These are phyloP conservation scores for Sanghuangporus sanghuang DNA, from an alignment of 1,284 basidiomycete genomes.

Conservation along the genomic window DNA sequence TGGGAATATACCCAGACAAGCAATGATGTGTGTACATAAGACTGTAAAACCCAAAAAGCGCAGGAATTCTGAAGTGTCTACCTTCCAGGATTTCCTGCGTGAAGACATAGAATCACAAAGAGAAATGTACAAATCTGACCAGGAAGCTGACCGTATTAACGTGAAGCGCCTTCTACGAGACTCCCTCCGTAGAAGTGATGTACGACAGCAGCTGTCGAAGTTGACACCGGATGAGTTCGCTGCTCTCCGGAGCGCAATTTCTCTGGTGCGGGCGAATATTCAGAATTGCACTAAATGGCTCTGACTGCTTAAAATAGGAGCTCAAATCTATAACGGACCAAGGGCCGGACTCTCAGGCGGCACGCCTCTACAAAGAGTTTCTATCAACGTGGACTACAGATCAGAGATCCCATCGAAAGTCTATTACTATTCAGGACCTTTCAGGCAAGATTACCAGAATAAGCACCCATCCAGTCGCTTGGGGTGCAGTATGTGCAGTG, in stretches of 20 bases:
- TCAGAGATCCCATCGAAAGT: background rate
- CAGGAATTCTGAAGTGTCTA: background rate
- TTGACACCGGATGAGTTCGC: background rate
- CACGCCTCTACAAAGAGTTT: slow-evolving; percentile 10
- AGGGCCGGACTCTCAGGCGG: background rate
- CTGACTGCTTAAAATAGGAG: background rate
- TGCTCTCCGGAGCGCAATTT: slow-evolving; percentile 1
- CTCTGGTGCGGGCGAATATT: background rate
- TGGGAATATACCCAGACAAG: slow-evolving; percentile 2
- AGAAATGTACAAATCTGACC: slow-evolving; percentile 14
- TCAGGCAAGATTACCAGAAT: slow-evolving; percentile 14
- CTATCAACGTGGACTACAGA: background rate
- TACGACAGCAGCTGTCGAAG: background rate
- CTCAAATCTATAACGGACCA: background rate
- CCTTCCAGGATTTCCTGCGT: slow-evolving; percentile 5
- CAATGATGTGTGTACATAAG: slow-evolving; percentile 4
- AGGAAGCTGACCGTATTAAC: slow-evolving; percentile 7
- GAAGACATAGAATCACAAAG: slow-evolving; percentile 14
- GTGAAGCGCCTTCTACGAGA: slow-evolving; percentile 12
- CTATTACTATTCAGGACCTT: slow-evolving; percentile 6
- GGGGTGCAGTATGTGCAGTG: slow-evolving; percentile 11
- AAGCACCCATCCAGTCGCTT: slow-evolving; percentile 5
- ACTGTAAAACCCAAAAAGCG: background rate
- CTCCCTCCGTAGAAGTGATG: slow-evolving; percentile 1
- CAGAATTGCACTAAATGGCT: background rate